Percentiles rank a stretch among this genome's conserved stretches.
Evolutionary conservation across 371 early-diverging fungal species (phyloP).

Genomic region (Mucor velutinosus): DNA sequence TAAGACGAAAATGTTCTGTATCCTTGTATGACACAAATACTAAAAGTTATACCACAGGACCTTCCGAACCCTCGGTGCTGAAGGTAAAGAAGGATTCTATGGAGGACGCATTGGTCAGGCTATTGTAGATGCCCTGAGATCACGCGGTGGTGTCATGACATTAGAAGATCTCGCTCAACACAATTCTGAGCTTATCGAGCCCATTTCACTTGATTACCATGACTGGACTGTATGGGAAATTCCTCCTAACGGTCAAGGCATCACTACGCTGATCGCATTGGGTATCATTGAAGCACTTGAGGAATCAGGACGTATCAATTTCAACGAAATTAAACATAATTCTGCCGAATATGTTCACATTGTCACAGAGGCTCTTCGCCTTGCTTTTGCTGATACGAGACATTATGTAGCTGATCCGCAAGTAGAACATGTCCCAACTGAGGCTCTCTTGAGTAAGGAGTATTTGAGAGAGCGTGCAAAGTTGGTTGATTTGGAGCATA

Average conservation of each 20-base stretch:
- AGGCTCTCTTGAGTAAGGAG: constrained; percentile 57
- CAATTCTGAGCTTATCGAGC: constrained; percentile 56
- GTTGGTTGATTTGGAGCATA: constrained; percentile 51
- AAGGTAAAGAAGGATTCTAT: constrained; percentile 82
- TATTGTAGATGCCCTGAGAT: constrained; percentile 65
- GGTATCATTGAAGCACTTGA: constrained; percentile 70
- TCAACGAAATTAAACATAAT: constrained; percentile 52
- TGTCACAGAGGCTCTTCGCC: constrained; percentile 67
- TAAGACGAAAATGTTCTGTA: constrained; percentile 16
- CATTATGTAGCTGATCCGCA: constrained; percentile 73
- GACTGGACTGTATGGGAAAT: constrained; percentile 72
- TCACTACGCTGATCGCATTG: constrained; percentile 72
- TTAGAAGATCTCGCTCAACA: constrained; percentile 76
- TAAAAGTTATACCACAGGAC: constrained; percentile 40
- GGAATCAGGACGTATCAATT: constrained; percentile 39
- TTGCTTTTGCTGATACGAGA: constrained; percentile 80
- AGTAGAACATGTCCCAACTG: constrained; percentile 47
- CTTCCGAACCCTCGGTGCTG: constrained; percentile 57
- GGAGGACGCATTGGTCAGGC: constrained; percentile 75
- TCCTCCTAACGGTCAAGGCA: constrained; percentile 82
- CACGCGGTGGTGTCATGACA: constrained; percentile 74
- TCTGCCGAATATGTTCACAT: constrained; percentile 68
- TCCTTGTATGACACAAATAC: background rate
- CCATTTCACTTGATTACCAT: constrained; percentile 70
- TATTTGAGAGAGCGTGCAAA: constrained; percentile 64